Evolutionary conservation across 306 rosid genomes (phyloP).

Genomic region (Lathyrus tuberosus): DNA sequence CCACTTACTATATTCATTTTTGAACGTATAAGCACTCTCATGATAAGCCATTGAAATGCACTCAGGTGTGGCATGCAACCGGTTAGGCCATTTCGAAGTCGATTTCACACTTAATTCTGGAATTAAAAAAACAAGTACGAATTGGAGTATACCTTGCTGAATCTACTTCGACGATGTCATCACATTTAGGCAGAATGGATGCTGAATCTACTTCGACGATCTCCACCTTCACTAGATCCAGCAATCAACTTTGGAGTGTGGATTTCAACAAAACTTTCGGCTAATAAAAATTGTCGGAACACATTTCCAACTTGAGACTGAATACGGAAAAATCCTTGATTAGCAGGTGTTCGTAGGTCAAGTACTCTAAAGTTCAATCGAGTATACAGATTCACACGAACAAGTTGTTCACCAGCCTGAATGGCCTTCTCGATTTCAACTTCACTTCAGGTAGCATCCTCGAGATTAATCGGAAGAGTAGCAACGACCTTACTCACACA

Average conservation of each 20-base stretch:
- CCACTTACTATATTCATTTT: too few species aligned
- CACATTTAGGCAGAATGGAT: too few species aligned
- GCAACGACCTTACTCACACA: conserved; percentile 73
- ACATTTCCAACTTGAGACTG: conserved; percentile 67
- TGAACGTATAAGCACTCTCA: too few species aligned
- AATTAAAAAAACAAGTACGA: too few species aligned
- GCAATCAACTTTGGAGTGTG: conserved; percentile 85
- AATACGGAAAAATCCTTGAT: conserved; percentile 81
- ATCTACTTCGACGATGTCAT: too few species aligned
- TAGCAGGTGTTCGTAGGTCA: conserved; percentile 79
- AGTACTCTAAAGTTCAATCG: conserved; percentile 73
- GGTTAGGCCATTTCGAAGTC: too few species aligned
- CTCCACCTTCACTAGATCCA: conserved; percentile 98
- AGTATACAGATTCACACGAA: conserved; percentile 89
- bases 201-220: too few species aligned
- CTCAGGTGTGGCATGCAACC: too few species aligned
- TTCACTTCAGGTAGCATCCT: conserved; percentile 95
- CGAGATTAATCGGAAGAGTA: conserved; percentile 71
- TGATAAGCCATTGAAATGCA: too few species aligned
- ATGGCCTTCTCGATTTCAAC: too few species aligned
- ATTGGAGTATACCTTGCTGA: too few species aligned
- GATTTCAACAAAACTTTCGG: conserved; percentile 59
- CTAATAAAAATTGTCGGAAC: conserved; percentile 70
- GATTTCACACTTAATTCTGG: too few species aligned
- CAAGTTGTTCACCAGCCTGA: conserved; percentile 79